Evolutionary conservation across 2,329 filamentous ascomycete species (phyloP).

Genomic region (Colletotrichum musae): DNA sequence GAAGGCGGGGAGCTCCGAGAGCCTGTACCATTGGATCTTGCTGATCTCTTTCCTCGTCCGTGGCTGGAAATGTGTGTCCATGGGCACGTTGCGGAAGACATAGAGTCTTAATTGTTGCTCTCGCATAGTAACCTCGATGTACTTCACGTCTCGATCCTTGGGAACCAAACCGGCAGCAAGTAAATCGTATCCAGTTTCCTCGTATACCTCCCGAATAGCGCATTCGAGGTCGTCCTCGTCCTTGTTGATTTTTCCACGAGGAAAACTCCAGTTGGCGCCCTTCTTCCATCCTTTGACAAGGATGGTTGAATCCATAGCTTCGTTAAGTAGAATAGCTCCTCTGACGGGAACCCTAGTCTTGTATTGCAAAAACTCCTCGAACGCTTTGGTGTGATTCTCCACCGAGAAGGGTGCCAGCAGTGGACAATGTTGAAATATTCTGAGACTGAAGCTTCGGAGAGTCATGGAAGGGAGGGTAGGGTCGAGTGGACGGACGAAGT

Average conservation of each 20-base stretch:
- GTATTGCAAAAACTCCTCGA: slow-evolving; percentile 93
- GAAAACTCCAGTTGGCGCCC: slow-evolving; percentile 95
- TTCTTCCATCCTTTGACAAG: slow-evolving; percentile 99
- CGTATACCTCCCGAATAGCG: slow-evolving; percentile 93
- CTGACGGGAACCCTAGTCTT: slow-evolving; percentile 95
- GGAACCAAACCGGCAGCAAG: slow-evolving; percentile 82
- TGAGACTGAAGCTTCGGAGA: slow-evolving; percentile 86
- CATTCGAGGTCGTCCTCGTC: slow-evolving; percentile 95
- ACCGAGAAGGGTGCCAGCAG: slow-evolving; percentile 85
- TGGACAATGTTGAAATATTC: slow-evolving; percentile 95
- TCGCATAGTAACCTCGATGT: slow-evolving; percentile 89
- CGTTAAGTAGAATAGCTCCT: slow-evolving; percentile 92
- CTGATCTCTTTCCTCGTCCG: slow-evolving; percentile 97
- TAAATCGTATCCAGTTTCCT: slow-evolving; percentile 94
- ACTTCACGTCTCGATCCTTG: slow-evolving; percentile 78
- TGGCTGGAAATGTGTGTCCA: slow-evolving; percentile 89
- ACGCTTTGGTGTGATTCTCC: slow-evolving; percentile 84
- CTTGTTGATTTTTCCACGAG: slow-evolving; percentile 97
- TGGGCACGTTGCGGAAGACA: slow-evolving; percentile 89
- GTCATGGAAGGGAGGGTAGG: slow-evolving; percentile 87
- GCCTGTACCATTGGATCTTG: slow-evolving; percentile 94
- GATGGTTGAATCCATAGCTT: slow-evolving; percentile 93
- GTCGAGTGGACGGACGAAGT: slow-evolving; percentile 94
- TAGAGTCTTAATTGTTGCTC: slow-evolving; percentile 95
- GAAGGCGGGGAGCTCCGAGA: slow-evolving; percentile 88